Conservation (phyloP, 805 yeast species). For the Candida railenensis region DNA sequence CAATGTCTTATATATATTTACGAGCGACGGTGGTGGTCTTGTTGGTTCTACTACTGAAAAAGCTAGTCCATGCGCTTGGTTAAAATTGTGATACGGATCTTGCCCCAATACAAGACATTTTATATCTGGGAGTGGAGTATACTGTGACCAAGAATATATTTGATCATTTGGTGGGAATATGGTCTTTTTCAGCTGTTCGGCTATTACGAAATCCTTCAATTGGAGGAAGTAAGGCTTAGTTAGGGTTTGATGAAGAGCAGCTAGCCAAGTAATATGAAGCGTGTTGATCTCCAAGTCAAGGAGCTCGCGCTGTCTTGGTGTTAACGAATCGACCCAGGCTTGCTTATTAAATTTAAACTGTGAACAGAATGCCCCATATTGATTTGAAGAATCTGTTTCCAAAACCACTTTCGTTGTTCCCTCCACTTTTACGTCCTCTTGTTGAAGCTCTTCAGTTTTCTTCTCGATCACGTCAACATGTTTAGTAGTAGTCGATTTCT, state of each 20-base stretch:
- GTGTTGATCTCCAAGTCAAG: conserved; percentile 67
- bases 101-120: conserved; percentile 87
- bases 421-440: too few species aligned
- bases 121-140: conserved; percentile 73
- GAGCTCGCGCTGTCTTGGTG: conserved; percentile 48
- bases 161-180: conserved; percentile 78
- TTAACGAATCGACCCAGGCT: conserved; percentile 49
- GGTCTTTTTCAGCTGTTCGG: conserved; percentile 44
- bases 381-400: background rate
- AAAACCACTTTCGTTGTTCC: background rate
- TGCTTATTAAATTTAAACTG: conserved; percentile 44
- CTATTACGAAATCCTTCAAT: conserved; percentile 60
- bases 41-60: conserved; percentile 84
- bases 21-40: conserved; percentile 79
- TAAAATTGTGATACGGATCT: conserved; percentile 90
- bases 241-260: conserved; percentile 63
- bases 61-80: conserved; percentile 97
- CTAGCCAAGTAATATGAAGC: conserved; percentile 78
- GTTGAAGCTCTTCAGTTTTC: background rate
- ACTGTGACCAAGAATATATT: conserved; percentile 88
- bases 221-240: conserved; percentile 81
- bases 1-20: conserved; percentile 82
- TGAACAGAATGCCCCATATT: conserved; percentile 12
- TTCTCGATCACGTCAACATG: background rate
- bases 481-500: conserved; percentile 3